These are phyloP conservation scores for Mortierella sp. DNA, from an alignment of 371 early-diverging fungal genomes.

Conservation along the genomic window DNA sequence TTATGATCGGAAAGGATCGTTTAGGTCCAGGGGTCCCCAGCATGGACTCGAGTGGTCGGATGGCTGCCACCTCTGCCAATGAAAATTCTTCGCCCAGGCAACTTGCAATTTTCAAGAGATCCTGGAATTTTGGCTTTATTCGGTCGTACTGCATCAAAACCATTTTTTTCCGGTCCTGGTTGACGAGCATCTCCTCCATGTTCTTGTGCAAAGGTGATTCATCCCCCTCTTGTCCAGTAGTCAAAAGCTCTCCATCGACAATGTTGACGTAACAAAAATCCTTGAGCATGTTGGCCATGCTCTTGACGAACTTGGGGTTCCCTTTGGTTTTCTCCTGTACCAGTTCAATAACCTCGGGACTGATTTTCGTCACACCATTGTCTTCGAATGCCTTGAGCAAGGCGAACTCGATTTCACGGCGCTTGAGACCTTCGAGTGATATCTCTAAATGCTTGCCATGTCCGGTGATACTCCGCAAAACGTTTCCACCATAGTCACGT, in stretches of 20 bases:
- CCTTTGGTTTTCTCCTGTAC: slow-evolving; percentile 71
- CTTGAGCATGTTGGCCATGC: slow-evolving; percentile 65
- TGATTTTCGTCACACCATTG: slow-evolving; percentile 61
- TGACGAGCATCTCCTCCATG: slow-evolving; percentile 60
- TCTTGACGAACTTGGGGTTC: slow-evolving; percentile 72
- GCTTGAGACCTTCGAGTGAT: slow-evolving; percentile 62
- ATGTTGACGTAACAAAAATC: slow-evolving; percentile 70
- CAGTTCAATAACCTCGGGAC: slow-evolving; percentile 64
- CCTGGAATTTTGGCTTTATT: slow-evolving; percentile 64
- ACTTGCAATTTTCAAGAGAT: slow-evolving; percentile 69
- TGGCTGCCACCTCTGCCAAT: slow-evolving; percentile 63
- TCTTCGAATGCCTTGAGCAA: slow-evolving; percentile 61
- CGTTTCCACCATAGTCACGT: slow-evolving; percentile 62
- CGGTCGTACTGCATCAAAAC: slow-evolving; percentile 73
- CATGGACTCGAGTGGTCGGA: slow-evolving; percentile 54
- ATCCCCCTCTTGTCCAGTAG: slow-evolving; percentile 27
- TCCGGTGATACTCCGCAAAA: slow-evolving; percentile 56
- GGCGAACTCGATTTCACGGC: slow-evolving; percentile 63
- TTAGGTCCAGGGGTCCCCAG: slow-evolving; percentile 44
- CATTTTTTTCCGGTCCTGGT: slow-evolving; percentile 67
- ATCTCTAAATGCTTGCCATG: slow-evolving; percentile 61
- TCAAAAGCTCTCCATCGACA: slow-evolving; percentile 62
- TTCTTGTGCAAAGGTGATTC: not conserved
- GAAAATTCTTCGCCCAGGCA: slow-evolving; percentile 68
- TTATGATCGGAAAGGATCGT: slow-evolving; percentile 43